These are phyloP conservation scores for Phytophthora crassamura DNA, from an alignment of 352 stramenopile genomes.

Conservation along the genomic window DNA sequence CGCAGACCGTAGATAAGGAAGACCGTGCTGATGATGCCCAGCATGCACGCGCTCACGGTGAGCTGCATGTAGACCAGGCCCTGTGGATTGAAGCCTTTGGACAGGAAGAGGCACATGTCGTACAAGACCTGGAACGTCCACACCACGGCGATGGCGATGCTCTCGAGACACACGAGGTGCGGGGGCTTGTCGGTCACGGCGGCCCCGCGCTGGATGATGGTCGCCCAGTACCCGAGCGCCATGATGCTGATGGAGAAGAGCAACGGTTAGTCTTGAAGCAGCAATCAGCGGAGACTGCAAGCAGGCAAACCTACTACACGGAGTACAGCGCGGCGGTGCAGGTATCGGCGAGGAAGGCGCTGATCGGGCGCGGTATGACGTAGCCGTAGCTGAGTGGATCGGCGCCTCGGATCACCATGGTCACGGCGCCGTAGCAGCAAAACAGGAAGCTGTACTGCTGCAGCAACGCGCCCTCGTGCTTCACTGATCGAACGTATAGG, in stretches of 20 bases:
- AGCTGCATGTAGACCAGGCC: slow-evolving; percentile 50
- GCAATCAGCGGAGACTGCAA: background rate
- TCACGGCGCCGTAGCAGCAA: slow-evolving; percentile 51
- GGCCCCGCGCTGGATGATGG: slow-evolving; percentile 49
- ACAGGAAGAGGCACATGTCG: slow-evolving; percentile 50
- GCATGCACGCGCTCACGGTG: slow-evolving; percentile 45
- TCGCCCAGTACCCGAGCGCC: slow-evolving; percentile 56
- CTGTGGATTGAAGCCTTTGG: slow-evolving; percentile 50
- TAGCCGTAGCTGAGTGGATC: slow-evolving; percentile 55
- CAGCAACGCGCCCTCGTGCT: slow-evolving; percentile 44
- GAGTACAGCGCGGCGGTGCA: slow-evolving; percentile 60
- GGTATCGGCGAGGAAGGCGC: slow-evolving; percentile 47
- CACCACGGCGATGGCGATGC: slow-evolving; percentile 40
- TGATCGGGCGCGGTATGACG: slow-evolving; percentile 47
- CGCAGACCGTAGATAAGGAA: slow-evolving; percentile 55
- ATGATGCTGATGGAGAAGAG: slow-evolving; percentile 41
- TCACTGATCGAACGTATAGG: slow-evolving; percentile 45
- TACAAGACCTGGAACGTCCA: slow-evolving; percentile 56
- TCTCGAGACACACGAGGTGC: slow-evolving; percentile 42
- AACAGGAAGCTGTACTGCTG: slow-evolving; percentile 56
- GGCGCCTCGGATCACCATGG: slow-evolving; percentile 47
- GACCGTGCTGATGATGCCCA: slow-evolving; percentile 51
- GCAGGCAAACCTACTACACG: slow-evolving; percentile 47
- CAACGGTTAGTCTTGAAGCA: slow-evolving; percentile 10
- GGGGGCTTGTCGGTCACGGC: slow-evolving; percentile 39